phyloP scores from a whole-genome alignment of 176 grass and related monocot genomes.

The Zizania latifolia region DNA sequence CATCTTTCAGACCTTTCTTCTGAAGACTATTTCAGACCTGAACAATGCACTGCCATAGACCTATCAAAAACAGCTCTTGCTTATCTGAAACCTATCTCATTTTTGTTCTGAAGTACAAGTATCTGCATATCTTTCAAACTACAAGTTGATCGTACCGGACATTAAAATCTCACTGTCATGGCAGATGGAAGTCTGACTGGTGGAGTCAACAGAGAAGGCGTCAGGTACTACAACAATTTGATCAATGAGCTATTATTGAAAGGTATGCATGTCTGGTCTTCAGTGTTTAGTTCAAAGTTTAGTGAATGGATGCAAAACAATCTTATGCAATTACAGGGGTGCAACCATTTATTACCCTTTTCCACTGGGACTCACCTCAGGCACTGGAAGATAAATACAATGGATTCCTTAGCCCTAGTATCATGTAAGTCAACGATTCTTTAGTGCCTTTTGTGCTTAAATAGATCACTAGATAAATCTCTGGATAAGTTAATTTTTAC shows the following conservation, averaged over 20 bases:
- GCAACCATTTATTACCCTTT: conserved; percentile 58
- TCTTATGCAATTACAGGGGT: conserved; percentile 20
- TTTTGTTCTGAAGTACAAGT: neutral
- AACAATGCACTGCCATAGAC: neutral
- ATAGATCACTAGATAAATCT: neutral
- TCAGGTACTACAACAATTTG: conserved; percentile 51
- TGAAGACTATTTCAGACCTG: too few species aligned
- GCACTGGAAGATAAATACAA: conserved; percentile 52
- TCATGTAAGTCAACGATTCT: conserved; percentile 29
- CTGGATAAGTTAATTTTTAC: neutral
- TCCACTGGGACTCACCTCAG: conserved; percentile 64
- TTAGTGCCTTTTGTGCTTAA: neutral
- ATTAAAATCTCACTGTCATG: neutral
- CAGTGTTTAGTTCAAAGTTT: neutral
- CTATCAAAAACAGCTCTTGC: too few species aligned
- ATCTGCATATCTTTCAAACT: neutral
- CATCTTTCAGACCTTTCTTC: neutral
- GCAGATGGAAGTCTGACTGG: conserved; percentile 49
- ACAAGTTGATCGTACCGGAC: neutral
- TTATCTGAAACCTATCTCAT: neutral
- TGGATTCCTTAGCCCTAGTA: conserved; percentile 50
- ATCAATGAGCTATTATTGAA: conserved; percentile 46
- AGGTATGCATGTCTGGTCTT: conserved; percentile 10
- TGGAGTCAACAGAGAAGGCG: conserved; percentile 48
- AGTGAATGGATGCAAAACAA: neutral